These are phyloP conservation scores for Monosporascus sp. DNA, from an alignment of 2,329 filamentous ascomycete species.

Conservation along the genomic window DNA sequence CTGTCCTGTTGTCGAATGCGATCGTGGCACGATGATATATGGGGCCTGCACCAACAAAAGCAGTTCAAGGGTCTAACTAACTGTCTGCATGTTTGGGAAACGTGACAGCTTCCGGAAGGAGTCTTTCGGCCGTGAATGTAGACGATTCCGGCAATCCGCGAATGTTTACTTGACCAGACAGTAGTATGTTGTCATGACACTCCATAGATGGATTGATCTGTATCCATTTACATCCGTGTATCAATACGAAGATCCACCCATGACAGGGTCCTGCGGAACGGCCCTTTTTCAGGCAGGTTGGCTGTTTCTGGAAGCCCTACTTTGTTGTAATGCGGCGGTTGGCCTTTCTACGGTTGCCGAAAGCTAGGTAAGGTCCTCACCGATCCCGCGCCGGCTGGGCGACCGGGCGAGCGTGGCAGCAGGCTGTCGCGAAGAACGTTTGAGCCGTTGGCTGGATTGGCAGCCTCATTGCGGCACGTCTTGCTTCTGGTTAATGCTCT, in stretches of 20 bases:
- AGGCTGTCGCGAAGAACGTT: conserved; percentile 2
- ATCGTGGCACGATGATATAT: neutral
- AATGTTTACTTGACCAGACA: conserved; percentile 8
- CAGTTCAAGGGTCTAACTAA: neutral
- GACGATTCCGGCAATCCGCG: conserved; percentile 3
- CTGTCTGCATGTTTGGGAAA: neutral
- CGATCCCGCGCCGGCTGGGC: neutral
- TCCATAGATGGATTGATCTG: conserved; percentile 1
- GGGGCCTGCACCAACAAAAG: neutral
- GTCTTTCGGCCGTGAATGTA: neutral
- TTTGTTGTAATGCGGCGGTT: too few species aligned
- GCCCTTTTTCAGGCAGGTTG: neutral
- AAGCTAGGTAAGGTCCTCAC: neutral
- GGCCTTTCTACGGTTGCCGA: neutral
- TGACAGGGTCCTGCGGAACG: neutral
- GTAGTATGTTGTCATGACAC: conserved; percentile 8
- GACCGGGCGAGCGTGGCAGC: conserved; percentile 1
- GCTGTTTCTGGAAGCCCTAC: neutral
- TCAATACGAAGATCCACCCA: neutral
- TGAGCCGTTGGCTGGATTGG: neutral
- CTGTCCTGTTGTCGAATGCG: neutral
- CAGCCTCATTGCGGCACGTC: neutral
- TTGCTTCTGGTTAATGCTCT: neutral
- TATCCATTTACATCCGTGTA: neutral
- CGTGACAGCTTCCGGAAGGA: neutral